Evolutionary conservation across 208 protist species (phyloP), one percentile per base, ranked within the genome.

Genomic region (Leishmania tarentolae): DNA sequence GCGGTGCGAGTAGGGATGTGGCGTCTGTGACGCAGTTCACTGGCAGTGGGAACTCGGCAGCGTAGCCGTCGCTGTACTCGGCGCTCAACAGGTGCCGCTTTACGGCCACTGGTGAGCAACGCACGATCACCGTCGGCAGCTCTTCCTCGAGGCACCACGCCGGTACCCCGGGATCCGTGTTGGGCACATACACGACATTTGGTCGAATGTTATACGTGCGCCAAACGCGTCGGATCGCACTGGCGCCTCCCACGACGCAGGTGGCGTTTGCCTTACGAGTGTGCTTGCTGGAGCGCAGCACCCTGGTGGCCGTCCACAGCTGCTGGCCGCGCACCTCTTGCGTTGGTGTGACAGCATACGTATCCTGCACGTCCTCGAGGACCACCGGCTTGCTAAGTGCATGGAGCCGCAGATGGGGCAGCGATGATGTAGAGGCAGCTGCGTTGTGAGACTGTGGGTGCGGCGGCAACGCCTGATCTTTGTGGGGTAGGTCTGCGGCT

Each of bases 151-250:
- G 79, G 71, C 91, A 95, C 92, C 92, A 96, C 31, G 70, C n/a
- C 46, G 91, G 89, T 82, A 96, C 84, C 24, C 37, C 57, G 17
- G 86, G 61, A 72, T 89, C 87, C 11, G 84, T 90, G 63, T 89
- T 79, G 35, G 94, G 94, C 75, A 96, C 90, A 79, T 93, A 97
- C 52, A 97, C 94, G 13, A 96, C 92, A 73, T 87, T 87, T 28
- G 94, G 94, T 21, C 78, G 79, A 40, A 96, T 85, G 13, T 84
- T 83, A 79, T 97, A 96, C 65, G 87, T 73, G 19, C 90, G 87
- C 92, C 94, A 97, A 61, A 94, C 80, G 52, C 92, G 91, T 35
- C 76, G 86, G 61, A 97, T 94, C 37, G 90, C 88, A 40, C 80
- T 87, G 53, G 91, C 92, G 13, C 92, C 92, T 19, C 94, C 94